These are phyloP conservation scores for Nannizzia gypsea DNA, from an alignment of 2,329 filamentous ascomycete genomes.

Conservation along the genomic window DNA sequence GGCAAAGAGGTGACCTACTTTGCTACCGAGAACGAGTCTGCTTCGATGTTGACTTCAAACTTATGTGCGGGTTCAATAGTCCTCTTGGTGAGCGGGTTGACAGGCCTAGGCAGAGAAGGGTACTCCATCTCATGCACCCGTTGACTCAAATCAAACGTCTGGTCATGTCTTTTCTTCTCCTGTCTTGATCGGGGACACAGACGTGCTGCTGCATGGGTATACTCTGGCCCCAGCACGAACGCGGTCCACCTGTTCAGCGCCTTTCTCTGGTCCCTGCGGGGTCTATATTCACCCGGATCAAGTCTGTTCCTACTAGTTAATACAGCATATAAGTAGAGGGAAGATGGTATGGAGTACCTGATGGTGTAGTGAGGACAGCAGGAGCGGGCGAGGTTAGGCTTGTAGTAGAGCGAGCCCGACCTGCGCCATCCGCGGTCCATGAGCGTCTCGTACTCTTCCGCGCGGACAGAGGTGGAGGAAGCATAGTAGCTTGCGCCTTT, in stretches of 20 bases:
- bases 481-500: slow-evolving; percentile 38
- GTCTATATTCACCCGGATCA: slow-evolving; percentile 32
- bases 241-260: slow-evolving; percentile 40
- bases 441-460: slow-evolving; percentile 37
- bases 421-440: slow-evolving; percentile 40
- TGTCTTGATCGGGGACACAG: slow-evolving; percentile 35
- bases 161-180: slow-evolving; percentile 33
- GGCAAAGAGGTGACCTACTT: slow-evolving; percentile 26
- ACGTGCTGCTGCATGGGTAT: slow-evolving; percentile 34
- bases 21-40: slow-evolving; percentile 35
- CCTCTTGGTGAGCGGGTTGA: slow-evolving; percentile 34
- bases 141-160: slow-evolving; percentile 32
- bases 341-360: slow-evolving; percentile 22
- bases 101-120: slow-evolving; percentile 30
- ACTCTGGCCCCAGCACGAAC: slow-evolving; percentile 37
- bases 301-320: slow-evolving; percentile 23
- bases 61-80: slow-evolving; percentile 37
- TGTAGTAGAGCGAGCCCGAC: slow-evolving; percentile 40
- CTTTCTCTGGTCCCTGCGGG: slow-evolving; percentile 37
- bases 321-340: not conserved
- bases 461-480: slow-evolving; percentile 32
- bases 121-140: slow-evolving; percentile 38
- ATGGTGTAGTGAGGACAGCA: slow-evolving; percentile 75
- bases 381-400: slow-evolving; percentile 52
- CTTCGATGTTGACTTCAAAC: slow-evolving; percentile 39